Percentiles rank a stretch among this genome's conserved stretches.
Conservation (phyloP, 352 stramenopile genomes). For the Elongisporangium prolatum region DNA sequence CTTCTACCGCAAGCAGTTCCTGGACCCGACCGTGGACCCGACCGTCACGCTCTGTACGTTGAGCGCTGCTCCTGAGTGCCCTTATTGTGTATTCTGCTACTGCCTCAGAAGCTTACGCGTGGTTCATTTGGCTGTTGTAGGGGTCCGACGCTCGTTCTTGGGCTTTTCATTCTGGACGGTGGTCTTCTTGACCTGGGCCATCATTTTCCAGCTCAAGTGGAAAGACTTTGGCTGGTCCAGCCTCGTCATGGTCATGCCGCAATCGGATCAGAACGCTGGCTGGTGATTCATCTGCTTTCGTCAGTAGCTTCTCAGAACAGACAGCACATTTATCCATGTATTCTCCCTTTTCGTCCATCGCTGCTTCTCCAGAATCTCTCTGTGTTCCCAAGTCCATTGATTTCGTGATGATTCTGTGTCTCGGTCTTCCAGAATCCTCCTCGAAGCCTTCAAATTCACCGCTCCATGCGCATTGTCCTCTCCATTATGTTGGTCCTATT, state of each 20-base stretch:
- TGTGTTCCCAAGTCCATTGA: background rate
- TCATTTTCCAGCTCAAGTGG: conserved; percentile 84
- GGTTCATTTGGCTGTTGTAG: conserved; percentile 14
- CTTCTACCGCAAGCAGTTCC: conserved; percentile 78
- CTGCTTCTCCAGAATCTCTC: background rate
- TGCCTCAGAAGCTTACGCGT: background rate
- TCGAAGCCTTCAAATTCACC: too few species aligned
- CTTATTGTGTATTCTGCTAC: too few species aligned
- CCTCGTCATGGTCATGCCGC: conserved; percentile 70
- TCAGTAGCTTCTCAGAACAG: background rate
- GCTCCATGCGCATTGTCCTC: too few species aligned
- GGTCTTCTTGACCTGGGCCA: conserved; percentile 69
- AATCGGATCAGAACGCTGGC: conserved; percentile 56
- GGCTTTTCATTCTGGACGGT: conserved; percentile 65
- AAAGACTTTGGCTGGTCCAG: conserved; percentile 79
- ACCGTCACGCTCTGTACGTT: conserved; percentile 73
- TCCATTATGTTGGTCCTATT: background rate
- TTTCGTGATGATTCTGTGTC: background rate
- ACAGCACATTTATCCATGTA: conserved; percentile 1
- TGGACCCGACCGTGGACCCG: conserved; percentile 59
- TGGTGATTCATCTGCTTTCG: conserved; percentile 32
- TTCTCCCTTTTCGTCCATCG: conserved; percentile 1
- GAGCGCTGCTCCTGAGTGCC: background rate
- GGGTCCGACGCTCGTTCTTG: conserved; percentile 74
- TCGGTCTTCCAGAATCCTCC: background rate